Evolutionary conservation across 164 flowering plant genomes (phyloP).

Genomic region (Sextonia rubra): DNA sequence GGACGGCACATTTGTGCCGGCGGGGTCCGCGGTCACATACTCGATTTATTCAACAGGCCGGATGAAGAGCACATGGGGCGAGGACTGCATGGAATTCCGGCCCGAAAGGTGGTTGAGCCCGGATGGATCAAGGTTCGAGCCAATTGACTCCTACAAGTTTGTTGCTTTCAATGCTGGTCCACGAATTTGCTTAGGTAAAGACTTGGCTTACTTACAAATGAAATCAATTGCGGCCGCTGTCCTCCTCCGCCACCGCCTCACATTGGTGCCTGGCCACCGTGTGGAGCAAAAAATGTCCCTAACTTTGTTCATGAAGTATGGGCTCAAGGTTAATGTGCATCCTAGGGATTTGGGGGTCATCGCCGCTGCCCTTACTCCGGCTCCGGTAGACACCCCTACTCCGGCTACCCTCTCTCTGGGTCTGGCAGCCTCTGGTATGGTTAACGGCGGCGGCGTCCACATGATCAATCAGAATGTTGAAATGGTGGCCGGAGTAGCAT

Average conservation of each 20-base stretch:
- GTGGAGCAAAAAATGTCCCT: conserved; percentile 97
- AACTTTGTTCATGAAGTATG: conserved; percentile 88
- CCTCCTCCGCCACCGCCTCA: conserved; percentile 67
- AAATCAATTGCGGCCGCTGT: conserved; percentile 86
- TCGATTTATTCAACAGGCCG: conserved; percentile 62
- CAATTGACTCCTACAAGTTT: conserved; percentile 41
- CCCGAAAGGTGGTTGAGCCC: conserved; percentile 62
- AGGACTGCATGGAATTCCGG: conserved; percentile 48
- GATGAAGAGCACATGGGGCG: conserved; percentile 58
- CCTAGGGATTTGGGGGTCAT: conserved; percentile 41
- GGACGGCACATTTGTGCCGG: conserved; percentile 60
- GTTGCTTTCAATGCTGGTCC: conserved; percentile 95
- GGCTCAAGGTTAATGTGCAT: conserved; percentile 64
- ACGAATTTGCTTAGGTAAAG: conserved; percentile 81
- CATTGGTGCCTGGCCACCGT: conserved; percentile 57
- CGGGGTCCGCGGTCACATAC: conserved; percentile 58
- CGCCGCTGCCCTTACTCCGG: neutral
- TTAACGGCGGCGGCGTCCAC: neutral
- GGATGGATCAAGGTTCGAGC: conserved; percentile 31
- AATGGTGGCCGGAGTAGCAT: neutral
- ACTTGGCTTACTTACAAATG: conserved; percentile 88
- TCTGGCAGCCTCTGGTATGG: too few species aligned
- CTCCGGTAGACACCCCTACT: too few species aligned
- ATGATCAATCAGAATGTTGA: neutral
- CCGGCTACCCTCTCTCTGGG: neutral